Conservation (phyloP, 441 rosid genomes). For the Erodium moschatum region DNA sequence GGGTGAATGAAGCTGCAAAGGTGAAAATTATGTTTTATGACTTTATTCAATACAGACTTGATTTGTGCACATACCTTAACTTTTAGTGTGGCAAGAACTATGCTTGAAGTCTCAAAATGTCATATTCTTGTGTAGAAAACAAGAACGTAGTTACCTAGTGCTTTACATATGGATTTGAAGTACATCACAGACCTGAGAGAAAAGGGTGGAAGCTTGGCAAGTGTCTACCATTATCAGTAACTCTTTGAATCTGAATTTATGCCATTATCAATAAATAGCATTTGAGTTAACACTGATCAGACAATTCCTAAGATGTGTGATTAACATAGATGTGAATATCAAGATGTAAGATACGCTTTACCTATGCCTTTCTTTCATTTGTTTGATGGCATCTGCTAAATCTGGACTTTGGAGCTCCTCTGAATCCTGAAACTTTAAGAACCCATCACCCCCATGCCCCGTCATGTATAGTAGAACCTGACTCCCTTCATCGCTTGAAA, state of each 20-base stretch:
- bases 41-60: neutral
- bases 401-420: constrained; percentile 97
- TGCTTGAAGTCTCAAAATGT: neutral
- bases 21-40: neutral
- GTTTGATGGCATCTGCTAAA: constrained; percentile 97
- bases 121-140: neutral
- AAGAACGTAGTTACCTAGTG: neutral
- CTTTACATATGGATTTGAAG: neutral
- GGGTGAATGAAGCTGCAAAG: constrained; percentile 72
- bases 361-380: constrained; percentile 93
- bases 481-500: constrained; percentile 93
- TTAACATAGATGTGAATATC: neutral
- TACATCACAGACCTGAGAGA: constrained; percentile 56
- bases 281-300: neutral
- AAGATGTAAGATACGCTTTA: constrained; percentile 15
- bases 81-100: neutral
- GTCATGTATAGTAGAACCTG: constrained; percentile 96
- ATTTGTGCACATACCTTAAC: constrained; percentile 2
- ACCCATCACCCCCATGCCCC: constrained; percentile 94
- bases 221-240: constrained; percentile 93
- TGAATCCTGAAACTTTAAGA: constrained; percentile 92
- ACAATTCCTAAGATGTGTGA: neutral
- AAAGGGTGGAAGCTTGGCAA: constrained; percentile 96
- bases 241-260: constrained; percentile 73
- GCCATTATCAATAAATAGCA: constrained; percentile 11